These are phyloP conservation scores for Castanea sativa DNA, from an alignment of 306 rosid species.

Conservation along the genomic window DNA sequence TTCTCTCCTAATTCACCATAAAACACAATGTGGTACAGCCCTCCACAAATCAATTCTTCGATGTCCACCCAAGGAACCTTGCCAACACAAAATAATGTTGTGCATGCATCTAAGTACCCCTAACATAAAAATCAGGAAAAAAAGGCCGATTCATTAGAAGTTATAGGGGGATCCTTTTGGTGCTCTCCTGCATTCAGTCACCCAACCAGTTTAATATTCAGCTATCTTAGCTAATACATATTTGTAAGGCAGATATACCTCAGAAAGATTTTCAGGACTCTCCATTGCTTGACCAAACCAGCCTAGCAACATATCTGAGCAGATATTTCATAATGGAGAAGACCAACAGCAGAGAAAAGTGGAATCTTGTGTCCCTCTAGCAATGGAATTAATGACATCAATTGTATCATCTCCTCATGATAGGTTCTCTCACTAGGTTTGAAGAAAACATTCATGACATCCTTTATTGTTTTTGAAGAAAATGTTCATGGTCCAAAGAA, in stretches of 20 bases:
- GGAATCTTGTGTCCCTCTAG: conserved; percentile 98
- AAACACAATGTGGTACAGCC: too few species aligned
- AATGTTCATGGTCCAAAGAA: background rate
- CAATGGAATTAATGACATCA: conserved; percentile 98
- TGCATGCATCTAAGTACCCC: background rate
- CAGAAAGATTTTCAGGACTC: conserved; percentile 81
- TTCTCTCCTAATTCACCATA: too few species aligned
- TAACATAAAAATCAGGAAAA: background rate
- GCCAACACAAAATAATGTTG: background rate
- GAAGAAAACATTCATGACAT: background rate
- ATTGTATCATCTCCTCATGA: conserved; percentile 42
- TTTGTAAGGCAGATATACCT: conserved; percentile 46
- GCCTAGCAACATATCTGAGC: conserved; percentile 67
- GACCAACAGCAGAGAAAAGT: conserved; percentile 98
- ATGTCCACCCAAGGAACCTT: too few species aligned
- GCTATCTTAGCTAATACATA: conserved; percentile 7
- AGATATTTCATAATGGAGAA: conserved; percentile 73
- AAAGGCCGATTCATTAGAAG: background rate
- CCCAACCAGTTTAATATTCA: background rate
- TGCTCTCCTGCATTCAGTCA: conserved; percentile 1
- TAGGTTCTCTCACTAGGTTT: too few species aligned
- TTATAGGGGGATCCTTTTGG: background rate
- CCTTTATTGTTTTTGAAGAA: background rate
- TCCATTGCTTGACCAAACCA: conserved; percentile 94
- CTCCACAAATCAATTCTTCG: too few species aligned